Percentiles rank a stretch among this genome's conserved stretches.
phyloP scores from a whole-genome alignment of 768 basidiomycete genomes.

The Kwoniella europaea region DNA sequence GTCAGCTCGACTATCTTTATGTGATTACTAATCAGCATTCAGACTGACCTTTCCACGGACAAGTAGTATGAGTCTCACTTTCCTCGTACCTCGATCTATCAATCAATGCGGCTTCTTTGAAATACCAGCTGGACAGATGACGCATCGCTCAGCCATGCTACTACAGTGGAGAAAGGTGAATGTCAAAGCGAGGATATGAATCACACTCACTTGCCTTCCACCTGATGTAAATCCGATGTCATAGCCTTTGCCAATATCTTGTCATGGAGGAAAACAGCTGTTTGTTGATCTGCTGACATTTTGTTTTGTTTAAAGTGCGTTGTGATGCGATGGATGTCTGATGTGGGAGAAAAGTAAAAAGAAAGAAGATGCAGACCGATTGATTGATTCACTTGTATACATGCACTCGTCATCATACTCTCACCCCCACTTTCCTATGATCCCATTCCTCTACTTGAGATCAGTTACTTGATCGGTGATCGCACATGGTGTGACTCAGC shows the following conservation, averaged over 20 bases:
- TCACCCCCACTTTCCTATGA: not conserved
- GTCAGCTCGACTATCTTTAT: not conserved
- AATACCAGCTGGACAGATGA: conserved; percentile 44
- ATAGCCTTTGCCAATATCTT: conserved; percentile 44
- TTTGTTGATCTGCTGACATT: conserved; percentile 44
- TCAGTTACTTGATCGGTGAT: not conserved
- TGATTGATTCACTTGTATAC: not conserved
- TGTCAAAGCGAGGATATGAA: not conserved
- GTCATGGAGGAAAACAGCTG: conserved; percentile 47
- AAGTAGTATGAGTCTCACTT: conserved; percentile 49
- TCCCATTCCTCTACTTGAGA: not conserved
- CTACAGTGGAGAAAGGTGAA: too few species aligned
- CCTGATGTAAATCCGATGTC: conserved; percentile 49
- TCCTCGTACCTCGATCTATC: conserved; percentile 43
- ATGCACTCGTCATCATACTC: not conserved
- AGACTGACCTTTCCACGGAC: conserved; percentile 54
- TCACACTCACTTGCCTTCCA: conserved; percentile 44
- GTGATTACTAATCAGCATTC: not conserved
- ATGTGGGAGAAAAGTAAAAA: not conserved
- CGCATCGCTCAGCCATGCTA: too few species aligned
- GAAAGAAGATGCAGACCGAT: not conserved
- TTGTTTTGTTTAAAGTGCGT: not conserved
- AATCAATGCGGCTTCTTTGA: conserved; percentile 49
- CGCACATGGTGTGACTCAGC: not conserved
- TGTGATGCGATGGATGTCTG: not conserved